Evolutionary conservation across 495 filamentous ascomycete species (phyloP), one percentile per base, ranked within the genome.

Genomic region (Massariosphaeria phaeospora): DNA sequence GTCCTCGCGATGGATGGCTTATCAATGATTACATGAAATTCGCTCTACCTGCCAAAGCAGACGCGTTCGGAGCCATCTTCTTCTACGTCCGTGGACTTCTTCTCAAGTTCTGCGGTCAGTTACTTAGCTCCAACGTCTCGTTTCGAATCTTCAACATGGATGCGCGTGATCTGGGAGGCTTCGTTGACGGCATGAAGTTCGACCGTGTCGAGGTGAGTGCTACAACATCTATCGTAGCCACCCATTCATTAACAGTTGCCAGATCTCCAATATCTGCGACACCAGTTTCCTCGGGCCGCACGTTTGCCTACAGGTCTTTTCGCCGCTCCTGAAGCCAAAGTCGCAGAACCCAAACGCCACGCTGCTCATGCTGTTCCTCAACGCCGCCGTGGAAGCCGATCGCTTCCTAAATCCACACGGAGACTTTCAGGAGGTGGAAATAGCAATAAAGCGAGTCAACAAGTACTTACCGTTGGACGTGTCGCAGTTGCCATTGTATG

Each of bases 261-360:
- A 70, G 67, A 40, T 67, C 10, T 46, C 66, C 6, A 70, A 70
- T 45, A 65, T 68, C 12, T 43, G 35, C n/a, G 66, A 69, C 31
- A 3, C 18, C 3, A 43, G 20, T 17, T 65, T 62, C 38, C 21
- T 68, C 18, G 66, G 66, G 3, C 34, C 29, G 2, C 21, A 10
- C 8, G 21, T 24, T 12, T 43, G 48, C 2, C 13, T 67, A n/a
- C 29, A 13, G 17, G 26, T 26, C 13, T 58, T 69, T 26, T 49
- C 24, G 10, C 65, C 66, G 8, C 26, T 66, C 3, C 60, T 69
- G 18, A 27, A 60, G 20, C 30, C 29, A 1, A 56, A 34, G 17
- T 5, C 20, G 4, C 31, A 48, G 7, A 70, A 68, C 47, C 57
- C 59, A 10, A 48, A 68, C n/a, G 66, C 67, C 13, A 67, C 66